Conservation (phyloP, 768 basidiomycete genomes). For the Xanthoconium purpureum region DNA sequence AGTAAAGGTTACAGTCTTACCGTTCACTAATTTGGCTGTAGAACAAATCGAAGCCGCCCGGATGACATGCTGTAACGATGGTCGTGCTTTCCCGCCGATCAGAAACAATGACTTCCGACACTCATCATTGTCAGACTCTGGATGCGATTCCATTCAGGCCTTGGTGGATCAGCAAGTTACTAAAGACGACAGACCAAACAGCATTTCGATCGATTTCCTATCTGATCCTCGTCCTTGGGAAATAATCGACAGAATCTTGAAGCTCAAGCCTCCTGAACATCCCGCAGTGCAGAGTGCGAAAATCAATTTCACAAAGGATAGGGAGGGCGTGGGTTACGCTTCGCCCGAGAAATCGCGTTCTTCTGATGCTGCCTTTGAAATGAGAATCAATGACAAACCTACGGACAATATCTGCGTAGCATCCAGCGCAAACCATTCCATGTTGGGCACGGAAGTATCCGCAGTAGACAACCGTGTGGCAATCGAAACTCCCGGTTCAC, state of each 20-base stretch:
- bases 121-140: not conserved
- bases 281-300: not conserved
- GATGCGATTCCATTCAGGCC: not conserved
- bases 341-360: not conserved
- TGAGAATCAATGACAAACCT: not conserved
- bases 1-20: not conserved
- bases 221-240: constrained; percentile 33
- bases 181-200: not conserved
- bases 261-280: constrained; percentile 9
- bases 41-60: not conserved
- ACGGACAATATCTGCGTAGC: not conserved
- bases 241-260: constrained; percentile 28
- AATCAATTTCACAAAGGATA: constrained; percentile 20
- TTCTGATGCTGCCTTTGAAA: not conserved
- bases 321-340: constrained; percentile 29
- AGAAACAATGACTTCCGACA: not conserved
- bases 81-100: not conserved
- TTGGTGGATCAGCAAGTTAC: not conserved
- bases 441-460: not conserved
- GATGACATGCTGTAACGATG: not conserved
- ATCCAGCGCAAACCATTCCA: not conserved
- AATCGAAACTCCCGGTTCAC: not conserved
- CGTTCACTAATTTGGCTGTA: not conserved
- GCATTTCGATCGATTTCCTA: constrained; percentile 24
- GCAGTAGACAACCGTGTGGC: not conserved